phyloP scores from a whole-genome alignment of 305 asterid species.

The Fraxinus nigra region DNA sequence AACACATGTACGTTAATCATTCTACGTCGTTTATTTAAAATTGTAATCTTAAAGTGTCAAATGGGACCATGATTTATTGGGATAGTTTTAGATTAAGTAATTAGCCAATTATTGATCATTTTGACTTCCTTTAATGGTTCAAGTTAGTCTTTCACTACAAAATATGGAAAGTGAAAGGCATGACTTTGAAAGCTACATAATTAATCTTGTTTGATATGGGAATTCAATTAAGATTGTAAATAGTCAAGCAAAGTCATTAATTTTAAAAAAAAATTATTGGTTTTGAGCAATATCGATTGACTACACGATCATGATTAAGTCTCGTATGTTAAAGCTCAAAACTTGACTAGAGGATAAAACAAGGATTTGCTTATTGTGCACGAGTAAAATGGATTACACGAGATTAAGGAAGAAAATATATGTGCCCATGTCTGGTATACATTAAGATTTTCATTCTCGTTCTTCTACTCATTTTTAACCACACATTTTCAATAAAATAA shows the following conservation, averaged over 20 bases:
- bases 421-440: too few relatives aligned
- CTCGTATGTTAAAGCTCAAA: too few relatives aligned
- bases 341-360: too few relatives aligned
- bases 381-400: too few relatives aligned
- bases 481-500: too few relatives aligned
- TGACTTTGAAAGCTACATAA: neutral
- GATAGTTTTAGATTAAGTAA: neutral
- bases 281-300: neutral
- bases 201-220: neutral
- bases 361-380: too few relatives aligned
- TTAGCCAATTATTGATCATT: neutral
- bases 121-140: neutral
- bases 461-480: too few relatives aligned
- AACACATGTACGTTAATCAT: neutral
- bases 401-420: too few relatives aligned
- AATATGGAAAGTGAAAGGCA: neutral
- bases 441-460: too few relatives aligned
- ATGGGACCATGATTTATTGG: neutral
- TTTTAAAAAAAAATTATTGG: too few relatives aligned
- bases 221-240: neutral
- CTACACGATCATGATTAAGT: too few relatives aligned
- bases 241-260: neutral
- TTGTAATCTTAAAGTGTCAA: neutral
- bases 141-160: conserved; percentile 16
- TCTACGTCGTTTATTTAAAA: neutral